Evolutionary conservation across 164 flowering plant genomes (phyloP).

Genomic region (Umbilicus rupestris): DNA sequence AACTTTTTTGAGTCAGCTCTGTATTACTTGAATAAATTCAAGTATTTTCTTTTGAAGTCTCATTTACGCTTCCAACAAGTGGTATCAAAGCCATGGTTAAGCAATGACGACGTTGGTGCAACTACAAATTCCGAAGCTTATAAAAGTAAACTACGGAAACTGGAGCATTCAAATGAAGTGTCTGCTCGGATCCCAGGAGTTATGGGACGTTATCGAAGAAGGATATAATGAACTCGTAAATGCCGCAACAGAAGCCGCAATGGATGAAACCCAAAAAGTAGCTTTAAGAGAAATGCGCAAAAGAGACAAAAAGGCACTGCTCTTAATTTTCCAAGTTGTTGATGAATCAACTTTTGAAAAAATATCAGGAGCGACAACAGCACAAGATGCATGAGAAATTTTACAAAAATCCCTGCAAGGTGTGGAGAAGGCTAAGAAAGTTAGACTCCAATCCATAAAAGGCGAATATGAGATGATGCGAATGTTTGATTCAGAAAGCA

Average conservation of each 20-base stretch:
- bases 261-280: not conserved
- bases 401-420: not conserved
- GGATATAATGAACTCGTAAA: not conserved
- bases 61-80: too few relatives aligned
- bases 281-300: not conserved
- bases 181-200: too few relatives aligned
- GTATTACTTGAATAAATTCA: too few relatives aligned
- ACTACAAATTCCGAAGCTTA: too few relatives aligned
- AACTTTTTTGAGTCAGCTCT: too few relatives aligned
- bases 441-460: conserved; percentile 5
- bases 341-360: conserved; percentile 9
- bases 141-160: too few relatives aligned
- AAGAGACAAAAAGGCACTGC: conserved; percentile 12
- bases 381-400: conserved; percentile 12
- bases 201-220: not conserved
- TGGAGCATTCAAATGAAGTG: too few relatives aligned
- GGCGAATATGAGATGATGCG: conserved; percentile 1
- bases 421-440: not conserved
- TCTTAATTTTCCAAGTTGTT: conserved; percentile 2
- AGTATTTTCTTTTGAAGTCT: too few relatives aligned
- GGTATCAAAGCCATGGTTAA: too few relatives aligned
- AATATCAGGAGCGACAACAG: not conserved
- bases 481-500: conserved; percentile 9
- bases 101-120: too few relatives aligned
- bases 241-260: not conserved